Base-by-base conservation (phyloP, 2,329 filamentous ascomycete genomes). In the Apiospora pterosperma region DNA sequence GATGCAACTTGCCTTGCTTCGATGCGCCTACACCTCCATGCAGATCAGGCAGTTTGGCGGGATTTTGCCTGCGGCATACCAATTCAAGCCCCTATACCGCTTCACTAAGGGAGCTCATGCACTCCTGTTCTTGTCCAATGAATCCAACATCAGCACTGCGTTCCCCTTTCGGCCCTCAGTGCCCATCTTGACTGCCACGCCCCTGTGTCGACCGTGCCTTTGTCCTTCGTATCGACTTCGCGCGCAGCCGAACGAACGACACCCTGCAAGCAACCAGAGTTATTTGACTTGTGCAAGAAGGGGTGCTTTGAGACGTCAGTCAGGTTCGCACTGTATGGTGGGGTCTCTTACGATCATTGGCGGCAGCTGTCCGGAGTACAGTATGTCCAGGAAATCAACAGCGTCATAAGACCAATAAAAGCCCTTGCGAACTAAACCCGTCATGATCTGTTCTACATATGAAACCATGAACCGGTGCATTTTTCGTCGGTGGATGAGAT, bases 371-470 rank as follows among this genome's bases (percentile, higher is more conserved):
- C 31, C 31, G 21, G 31, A 36, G 31, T 59, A 59, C 25, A 59
- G 55, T 10, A 59, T 36, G 36, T 59, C 55, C 19, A 36, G 21
- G 31, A 55, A 55, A 55, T 55, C 48, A 5, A 23, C 23, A 34
- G 48, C 48, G 48, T 31, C 48, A 21, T 55, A 55, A 6, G 48
- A 28, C 41, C 41, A 44, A 44, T 16, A n/a, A 44, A 21, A 44
- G 41, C 23, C 23, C 19, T 44, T 21, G 23, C 19, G 19, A 21
- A 21, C 41, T 21, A 44, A n/a, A 44, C 4, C 23, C 23, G 41
- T 62, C 36, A 42, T 42, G 14, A 62, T 31, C 23, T 62, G 59
- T 25, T 62, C 59, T 25, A 62, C 21, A 41, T 62, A n/a, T n/a
- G n/a, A n/a, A n/a, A n/a, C n/a, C n/a, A n/a, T n/a, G n/a, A n/a